Base-by-base conservation (phyloP, 345 rosid genomes). In the Aquilaria malaccensis region DNA sequence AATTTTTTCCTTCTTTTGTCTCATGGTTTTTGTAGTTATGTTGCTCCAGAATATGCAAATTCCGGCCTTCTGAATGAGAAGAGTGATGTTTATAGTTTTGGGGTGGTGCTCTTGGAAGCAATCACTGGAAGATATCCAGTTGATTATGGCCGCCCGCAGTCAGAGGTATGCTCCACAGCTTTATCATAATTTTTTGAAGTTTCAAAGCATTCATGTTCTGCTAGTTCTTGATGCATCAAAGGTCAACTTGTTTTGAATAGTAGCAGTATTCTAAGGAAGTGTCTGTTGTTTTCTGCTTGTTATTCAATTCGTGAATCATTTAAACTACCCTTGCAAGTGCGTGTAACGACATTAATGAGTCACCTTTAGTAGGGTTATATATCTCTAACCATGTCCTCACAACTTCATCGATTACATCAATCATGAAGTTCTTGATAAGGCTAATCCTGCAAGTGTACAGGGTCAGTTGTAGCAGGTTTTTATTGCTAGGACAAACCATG, bases 71-170 rank as follows among this genome's bases (percentile, higher is more conserved):
- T 93, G 56, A 89, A 93, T 22, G 98, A 89, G 84, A 93, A 84
- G 80, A 93, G 98, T 51, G 98, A 93, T 70, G 94, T 93, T 67
- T 93, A 93, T 76, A 89, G 98, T 75, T 93, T 82, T 64, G 98
- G 97, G 37, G 91, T 93, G 70, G 81, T 93, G 75, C 82, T 93
- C 55, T 70, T 93, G 74, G 98, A 93, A 81, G 93, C 98, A 54
- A 81, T 93, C 57, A 93, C 98, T n/a, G 97, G 98, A 76, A 83
- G 98, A 79, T 93, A 93, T 65, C 98, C 97, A 0, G 94, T 93
- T 62, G 97, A 93, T 76, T 85, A 89, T 70, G 85, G 74, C 6
- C 88, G 94, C 22, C 94, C 96, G 72, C 86, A 84, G 67, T 79
- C 85, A 22, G 98, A 93, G 91, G 98, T 93, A 81, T 50, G 45